Conservation (phyloP, 345 rosid genomes). For the Toxicodendron radicans region DNA sequence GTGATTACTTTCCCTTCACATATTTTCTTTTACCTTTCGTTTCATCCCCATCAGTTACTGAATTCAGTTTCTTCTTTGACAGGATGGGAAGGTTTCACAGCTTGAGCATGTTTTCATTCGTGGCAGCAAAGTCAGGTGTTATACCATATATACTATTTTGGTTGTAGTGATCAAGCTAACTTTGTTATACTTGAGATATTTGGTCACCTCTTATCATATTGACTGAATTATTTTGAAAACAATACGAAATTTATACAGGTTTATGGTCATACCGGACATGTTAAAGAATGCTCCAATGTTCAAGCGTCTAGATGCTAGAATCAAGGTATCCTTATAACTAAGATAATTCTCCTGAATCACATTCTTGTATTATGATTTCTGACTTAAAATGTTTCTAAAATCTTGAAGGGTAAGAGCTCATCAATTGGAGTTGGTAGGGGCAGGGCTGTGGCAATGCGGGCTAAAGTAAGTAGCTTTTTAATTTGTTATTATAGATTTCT, state of each 20-base stretch:
- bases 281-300: constrained; percentile 98
- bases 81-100: constrained; percentile 97
- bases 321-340: constrained; percentile 50
- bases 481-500: no score
- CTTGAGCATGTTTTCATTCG: constrained; percentile 98
- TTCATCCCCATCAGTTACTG: neutral
- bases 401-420: constrained; percentile 84
- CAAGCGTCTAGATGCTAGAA: constrained; percentile 82
- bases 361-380: constrained; percentile 1
- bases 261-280: constrained; percentile 99
- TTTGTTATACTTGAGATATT: neutral
- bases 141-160: neutral
- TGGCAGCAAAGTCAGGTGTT: constrained; percentile 97
- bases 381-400: constrained; percentile 4
- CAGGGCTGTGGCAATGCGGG: constrained; percentile 87
- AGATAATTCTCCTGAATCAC: constrained; percentile 1
- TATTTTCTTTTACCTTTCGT: neutral
- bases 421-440: constrained; percentile 92
- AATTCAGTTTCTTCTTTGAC: constrained; percentile 11
- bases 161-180: neutral
- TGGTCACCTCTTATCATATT: neutral
- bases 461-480: constrained; percentile 56
- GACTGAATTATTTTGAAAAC: neutral
- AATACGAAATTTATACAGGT: constrained; percentile 49
- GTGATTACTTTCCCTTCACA: neutral